Evolutionary conservation across 2,329 filamentous ascomycete species (phyloP), one percentile per base, ranked within the genome.

Genomic region (Plectosphaerella plurivora): DNA sequence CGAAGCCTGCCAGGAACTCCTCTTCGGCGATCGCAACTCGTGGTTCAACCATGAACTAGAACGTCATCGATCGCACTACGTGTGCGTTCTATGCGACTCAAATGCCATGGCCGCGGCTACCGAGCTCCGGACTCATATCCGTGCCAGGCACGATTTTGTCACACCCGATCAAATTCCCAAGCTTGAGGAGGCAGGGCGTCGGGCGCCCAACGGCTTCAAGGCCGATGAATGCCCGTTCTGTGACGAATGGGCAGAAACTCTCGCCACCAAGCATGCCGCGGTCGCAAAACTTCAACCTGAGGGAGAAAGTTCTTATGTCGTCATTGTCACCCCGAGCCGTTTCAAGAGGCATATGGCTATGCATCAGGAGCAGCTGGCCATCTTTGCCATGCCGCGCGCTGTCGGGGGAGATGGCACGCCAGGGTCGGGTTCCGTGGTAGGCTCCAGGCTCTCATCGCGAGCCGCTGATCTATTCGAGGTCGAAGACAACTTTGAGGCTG

Each of bases 21-120:
- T 67, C 51, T 69, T 68, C 47, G 54, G 53, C 3, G 62, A 59
- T 47, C 56, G 62, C 2, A 57, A 62, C 28, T 57, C 64, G 20
- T 69, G 65, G 64, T 68, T 66, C 16, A 45, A 60, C 7, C 66
- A 69, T 44, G 65, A 69, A 49, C 45, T 68, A 15, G 59, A 65
- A n/a, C 59, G 65, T 20, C 64, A 68, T 49, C 51, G 65, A 45
- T 48, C 56, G 42, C 56, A 61, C 39, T 69, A 62, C 58, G 47
- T 25, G 1, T 68, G 65, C 39, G 46, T 54, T 10, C 49, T 58
- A 5, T 67, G 65, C 22, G 45, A 51, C 2, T 16, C 53, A 3
- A 36, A 22, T 0, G 41, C 55, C 11, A 58, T 59, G 35, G 9
- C 33, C 15, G 57, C 51, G 22, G 51, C 37, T 16, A 10, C n/a